A percentile compares a stretch with the other conserved stretches of the same genome.
phyloP scores from a whole-genome alignment of 2,329 filamentous ascomycete genomes.

The Podosphaera fusca region DNA sequence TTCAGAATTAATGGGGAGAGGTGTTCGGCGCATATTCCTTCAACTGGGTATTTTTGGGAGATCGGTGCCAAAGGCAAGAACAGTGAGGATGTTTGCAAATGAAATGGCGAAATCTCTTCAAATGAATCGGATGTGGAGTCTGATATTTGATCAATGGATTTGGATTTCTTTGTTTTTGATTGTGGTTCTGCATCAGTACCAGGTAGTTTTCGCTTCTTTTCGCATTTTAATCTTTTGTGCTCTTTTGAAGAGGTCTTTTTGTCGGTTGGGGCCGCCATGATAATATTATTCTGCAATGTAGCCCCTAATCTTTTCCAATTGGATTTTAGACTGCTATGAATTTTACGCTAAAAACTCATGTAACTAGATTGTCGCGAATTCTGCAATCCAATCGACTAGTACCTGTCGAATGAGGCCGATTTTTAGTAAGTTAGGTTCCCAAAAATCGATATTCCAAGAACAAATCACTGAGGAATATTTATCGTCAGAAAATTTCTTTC shows the following conservation, averaged over 20 bases:
- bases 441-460: no score
- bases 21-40: slow-evolving; percentile 49
- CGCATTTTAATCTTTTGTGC: slow-evolving; percentile 18
- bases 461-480: no score
- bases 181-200: slow-evolving; percentile 20
- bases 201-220: slow-evolving; percentile 21
- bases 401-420: no score
- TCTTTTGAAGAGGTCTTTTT: slow-evolving; percentile 15
- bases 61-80: slow-evolving; percentile 53
- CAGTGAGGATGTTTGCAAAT: slow-evolving; percentile 56
- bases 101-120: slow-evolving; percentile 40
- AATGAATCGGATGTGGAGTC: slow-evolving; percentile 4
- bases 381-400: no score
- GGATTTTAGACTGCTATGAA: no score
- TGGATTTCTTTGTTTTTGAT: slow-evolving; percentile 23
- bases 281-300: no score
- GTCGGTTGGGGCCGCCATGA: slow-evolving; percentile 10
- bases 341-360: no score
- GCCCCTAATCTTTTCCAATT: no score
- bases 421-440: no score
- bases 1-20: slow-evolving; percentile 52
- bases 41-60: slow-evolving; percentile 45
- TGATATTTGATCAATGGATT: slow-evolving; percentile 18
- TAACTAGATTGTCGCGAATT: no score
- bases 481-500: no score